A percentile compares a stretch with the other conserved stretches of the same genome.
These are phyloP conservation scores for Gastrolobium bilobum DNA, from an alignment of 306 rosid species.

Conservation along the genomic window DNA sequence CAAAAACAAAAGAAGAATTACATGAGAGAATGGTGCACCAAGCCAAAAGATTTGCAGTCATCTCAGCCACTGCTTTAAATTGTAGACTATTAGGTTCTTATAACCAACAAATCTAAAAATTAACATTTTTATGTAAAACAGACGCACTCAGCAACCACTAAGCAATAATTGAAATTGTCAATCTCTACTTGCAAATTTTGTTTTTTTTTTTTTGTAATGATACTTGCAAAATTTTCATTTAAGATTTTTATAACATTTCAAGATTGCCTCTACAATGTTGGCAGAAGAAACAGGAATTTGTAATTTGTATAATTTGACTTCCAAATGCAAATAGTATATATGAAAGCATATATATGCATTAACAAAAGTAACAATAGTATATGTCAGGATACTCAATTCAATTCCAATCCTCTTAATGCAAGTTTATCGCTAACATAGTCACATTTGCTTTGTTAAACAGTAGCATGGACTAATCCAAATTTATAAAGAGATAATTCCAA, in stretches of 20 bases:
- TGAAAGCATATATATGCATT: neutral
- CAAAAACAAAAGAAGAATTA: neutral
- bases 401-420: neutral
- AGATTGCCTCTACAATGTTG: slow-evolving; percentile 18
- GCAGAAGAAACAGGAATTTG: neutral
- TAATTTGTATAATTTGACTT: neutral
- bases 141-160: neutral
- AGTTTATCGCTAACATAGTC: neutral
- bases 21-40: slow-evolving; percentile 32
- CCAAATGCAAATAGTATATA: neutral
- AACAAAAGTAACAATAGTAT: neutral
- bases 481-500: neutral
- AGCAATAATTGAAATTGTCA: neutral
- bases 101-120: neutral
- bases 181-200: slow-evolving; percentile 18
- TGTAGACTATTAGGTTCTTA: neutral
- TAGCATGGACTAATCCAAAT: slow-evolving; percentile 7
- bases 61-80: neutral
- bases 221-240: slow-evolving; percentile 1
- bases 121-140: slow-evolving; percentile 6
- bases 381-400: slow-evolving; percentile 1
- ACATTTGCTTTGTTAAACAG: slow-evolving; percentile 28
- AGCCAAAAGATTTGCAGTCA: neutral
- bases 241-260: neutral
- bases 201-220: no score